A percentile compares a stretch with the other conserved stretches of the same genome.
Conservation (phyloP, 306 rosid genomes). For the Lathyrus tuberosus region DNA sequence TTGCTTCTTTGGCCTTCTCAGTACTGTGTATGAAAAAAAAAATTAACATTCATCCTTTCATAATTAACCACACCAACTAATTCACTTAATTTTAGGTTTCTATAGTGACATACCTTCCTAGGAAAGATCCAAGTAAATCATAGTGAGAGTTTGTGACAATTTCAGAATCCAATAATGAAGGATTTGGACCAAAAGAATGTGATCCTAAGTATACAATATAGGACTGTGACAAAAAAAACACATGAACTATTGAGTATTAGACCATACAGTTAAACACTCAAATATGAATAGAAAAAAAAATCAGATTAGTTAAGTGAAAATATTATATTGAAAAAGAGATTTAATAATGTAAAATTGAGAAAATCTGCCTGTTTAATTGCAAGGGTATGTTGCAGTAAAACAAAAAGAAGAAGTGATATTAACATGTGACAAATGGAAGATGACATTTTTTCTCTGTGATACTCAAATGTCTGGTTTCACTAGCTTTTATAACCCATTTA, state of each 20-base stretch:
- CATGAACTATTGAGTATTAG: not conserved
- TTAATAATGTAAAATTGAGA: not conserved
- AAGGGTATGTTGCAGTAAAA: too few relatives aligned
- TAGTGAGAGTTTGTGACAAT: constrained; percentile 47
- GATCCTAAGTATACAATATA: constrained; percentile 77
- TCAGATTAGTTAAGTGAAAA: not conserved
- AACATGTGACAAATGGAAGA: too few relatives aligned
- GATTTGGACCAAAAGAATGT: constrained; percentile 42
- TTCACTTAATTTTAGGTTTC: not conserved
- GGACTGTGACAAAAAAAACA: constrained; percentile 48
- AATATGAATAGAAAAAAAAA: not conserved
- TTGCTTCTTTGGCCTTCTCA: constrained; percentile 54
- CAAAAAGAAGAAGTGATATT: too few relatives aligned
- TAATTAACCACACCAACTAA: not conserved
- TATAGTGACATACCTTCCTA: constrained; percentile 57
- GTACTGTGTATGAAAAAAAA: constrained; percentile 40
- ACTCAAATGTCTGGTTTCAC: too few relatives aligned
- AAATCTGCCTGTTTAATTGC: too few relatives aligned
- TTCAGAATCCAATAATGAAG: constrained; percentile 31
- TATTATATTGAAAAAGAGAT: not conserved
- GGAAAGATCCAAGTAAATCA: constrained; percentile 51
- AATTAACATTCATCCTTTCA: not conserved
- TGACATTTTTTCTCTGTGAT: too few relatives aligned
- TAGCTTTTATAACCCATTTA: too few relatives aligned
- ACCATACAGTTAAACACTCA: too few relatives aligned